Evolutionary conservation across 2,329 filamentous ascomycete genomes (phyloP), one percentile per base, ranked within the genome.

Genomic region (Penicillium sp.): DNA sequence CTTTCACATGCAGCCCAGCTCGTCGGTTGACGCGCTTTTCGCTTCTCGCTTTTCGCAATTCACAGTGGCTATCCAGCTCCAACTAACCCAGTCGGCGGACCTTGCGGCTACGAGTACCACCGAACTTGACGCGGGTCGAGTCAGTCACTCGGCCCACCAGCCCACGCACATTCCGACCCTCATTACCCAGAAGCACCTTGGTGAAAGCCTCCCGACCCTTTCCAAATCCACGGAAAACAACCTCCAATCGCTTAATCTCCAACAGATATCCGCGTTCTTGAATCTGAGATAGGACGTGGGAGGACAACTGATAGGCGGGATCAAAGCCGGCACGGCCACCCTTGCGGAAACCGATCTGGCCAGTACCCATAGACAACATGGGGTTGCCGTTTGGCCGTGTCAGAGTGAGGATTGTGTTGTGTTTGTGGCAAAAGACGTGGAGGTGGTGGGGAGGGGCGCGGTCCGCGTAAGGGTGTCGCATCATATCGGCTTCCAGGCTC

Each of bases 341-440:
- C 76, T 97, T 95, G 65, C 82, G 83, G 77, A 97, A 97, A n/a
- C 93, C 93, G 53, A 99, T 84, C 67, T 96, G 91, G 42, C 94
- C 94, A 52, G 87, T 84, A 2, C 89, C 89, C 62, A 96, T 74
- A 10, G 87, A 91, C 58, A 99, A 80, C 59, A 97, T 83, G 23
- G 90, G 84, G 58, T 90, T 84, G 41, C 88, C 82, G 70, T 91
- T 86, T 23, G 94, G 92, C 66, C 87, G 86, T 18, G 91, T 90
- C 60, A 97, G 84, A 1, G 92, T 97, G 65, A 99, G 83, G 74
- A 97, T 91, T 17, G 90, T 94, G 78, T 99, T 99, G 83, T 97
- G 94, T 77, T 91, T 95, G 71, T 89, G 87, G 23, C 88, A 78
- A 75, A 85, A 93, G 70, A 99, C 80, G 77, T 96, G 90, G 58